Evolutionary conservation across 352 stramenopile genomes (phyloP).

Genomic region (Phytophthora ohioensis): DNA sequence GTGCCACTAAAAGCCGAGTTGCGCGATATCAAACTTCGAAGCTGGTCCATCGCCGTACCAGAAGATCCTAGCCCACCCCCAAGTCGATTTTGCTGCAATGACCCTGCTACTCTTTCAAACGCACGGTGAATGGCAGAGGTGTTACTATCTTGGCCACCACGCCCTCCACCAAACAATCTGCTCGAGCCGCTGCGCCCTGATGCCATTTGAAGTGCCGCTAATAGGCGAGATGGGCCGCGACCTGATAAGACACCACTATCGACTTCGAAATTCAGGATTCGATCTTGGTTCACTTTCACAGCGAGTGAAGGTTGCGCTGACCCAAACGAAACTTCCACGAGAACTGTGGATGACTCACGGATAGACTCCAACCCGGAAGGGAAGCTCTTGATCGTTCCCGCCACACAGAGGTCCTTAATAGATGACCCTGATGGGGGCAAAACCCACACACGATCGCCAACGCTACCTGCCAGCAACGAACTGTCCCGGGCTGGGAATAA

Average conservation of each 20-base stretch:
- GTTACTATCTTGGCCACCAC: conserved; percentile 25
- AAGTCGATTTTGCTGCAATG: conserved; percentile 41
- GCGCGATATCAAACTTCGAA: conserved; percentile 62
- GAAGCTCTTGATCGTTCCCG: conserved; percentile 73
- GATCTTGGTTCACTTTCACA: conserved; percentile 71
- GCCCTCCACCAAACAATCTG: conserved; percentile 34
- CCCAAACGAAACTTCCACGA: conserved; percentile 67
- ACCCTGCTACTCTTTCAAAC: conserved; percentile 54
- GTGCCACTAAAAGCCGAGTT: conserved; percentile 27
- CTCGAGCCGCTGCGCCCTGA: conserved; percentile 35
- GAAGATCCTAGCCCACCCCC: conserved; percentile 30
- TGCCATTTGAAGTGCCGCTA: conserved; percentile 66
- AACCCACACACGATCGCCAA: conserved; percentile 79
- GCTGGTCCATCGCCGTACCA: conserved; percentile 54
- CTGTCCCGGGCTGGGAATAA: conserved; percentile 73
- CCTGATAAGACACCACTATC: conserved; percentile 32
- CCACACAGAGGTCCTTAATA: conserved; percentile 54
- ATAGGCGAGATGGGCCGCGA: conserved; percentile 53
- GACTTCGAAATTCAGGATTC: conserved; percentile 63
- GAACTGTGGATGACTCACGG: conserved; percentile 49
- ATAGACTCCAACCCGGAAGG: conserved; percentile 63
- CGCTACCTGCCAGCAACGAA: conserved; percentile 54
- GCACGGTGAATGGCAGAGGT: conserved; percentile 47
- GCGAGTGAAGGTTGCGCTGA: conserved; percentile 32
- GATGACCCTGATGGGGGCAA: conserved; percentile 38